Percentiles rank a stretch among this genome's conserved stretches.
Conservation (phyloP, 148 eudicot species). For the Amaranthus palmeri region DNA sequence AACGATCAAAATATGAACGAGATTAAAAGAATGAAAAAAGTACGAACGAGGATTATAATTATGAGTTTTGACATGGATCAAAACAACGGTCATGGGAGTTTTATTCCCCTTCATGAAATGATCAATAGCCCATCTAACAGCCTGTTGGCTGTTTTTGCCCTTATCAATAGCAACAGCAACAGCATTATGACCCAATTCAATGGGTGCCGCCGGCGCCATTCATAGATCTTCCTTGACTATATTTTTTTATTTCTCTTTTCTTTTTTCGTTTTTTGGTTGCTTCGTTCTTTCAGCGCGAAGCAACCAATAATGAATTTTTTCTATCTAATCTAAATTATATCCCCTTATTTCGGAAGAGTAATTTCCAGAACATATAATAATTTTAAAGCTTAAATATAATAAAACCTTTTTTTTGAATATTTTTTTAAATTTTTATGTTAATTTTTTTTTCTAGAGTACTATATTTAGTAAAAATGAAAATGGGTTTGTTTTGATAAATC, state of each 20-base stretch:
- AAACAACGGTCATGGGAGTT: conserved; percentile 20
- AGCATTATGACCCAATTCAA: conserved; percentile 8
- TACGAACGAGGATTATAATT: conserved; percentile 31
- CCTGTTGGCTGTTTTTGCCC: conserved; percentile 64
- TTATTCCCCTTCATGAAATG: conserved; percentile 34
- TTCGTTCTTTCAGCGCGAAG: conserved; percentile 5
- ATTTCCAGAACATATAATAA: neutral
- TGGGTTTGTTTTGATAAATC: neutral
- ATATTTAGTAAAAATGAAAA: neutral
- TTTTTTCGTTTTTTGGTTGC: neutral
- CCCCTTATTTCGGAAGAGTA: neutral
- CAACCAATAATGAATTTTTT: neutral
- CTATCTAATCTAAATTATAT: neutral
- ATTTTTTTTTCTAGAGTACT: neutral
- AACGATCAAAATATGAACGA: too few relatives aligned
- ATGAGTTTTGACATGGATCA: conserved; percentile 54
- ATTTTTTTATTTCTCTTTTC: neutral
- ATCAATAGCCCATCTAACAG: conserved; percentile 70
- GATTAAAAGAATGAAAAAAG: neutral
- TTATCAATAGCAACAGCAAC: conserved; percentile 56
- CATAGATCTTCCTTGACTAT: neutral
- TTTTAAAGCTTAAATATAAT: neutral
- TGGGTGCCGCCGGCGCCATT: neutral
- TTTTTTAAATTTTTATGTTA: neutral
- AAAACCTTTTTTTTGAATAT: neutral